phyloP scores from a whole-genome alignment of 2,329 filamentous ascomycete genomes.

The Ploettnerulaceae sp. region DNA sequence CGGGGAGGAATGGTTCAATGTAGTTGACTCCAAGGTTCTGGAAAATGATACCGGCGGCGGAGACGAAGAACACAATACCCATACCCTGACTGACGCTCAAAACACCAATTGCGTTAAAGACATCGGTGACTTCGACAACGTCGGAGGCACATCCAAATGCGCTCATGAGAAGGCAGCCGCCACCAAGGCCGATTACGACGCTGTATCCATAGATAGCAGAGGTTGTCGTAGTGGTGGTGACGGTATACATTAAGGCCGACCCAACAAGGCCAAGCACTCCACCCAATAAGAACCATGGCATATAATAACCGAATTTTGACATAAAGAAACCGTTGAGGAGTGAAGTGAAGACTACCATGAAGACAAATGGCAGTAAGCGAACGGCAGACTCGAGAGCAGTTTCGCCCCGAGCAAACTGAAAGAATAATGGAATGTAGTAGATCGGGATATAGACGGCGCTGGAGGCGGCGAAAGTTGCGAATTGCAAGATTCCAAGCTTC shows the following conservation, averaged over 20 bases:
- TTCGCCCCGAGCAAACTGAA: conserved; percentile 40
- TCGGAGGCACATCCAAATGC: no score
- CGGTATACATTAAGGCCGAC: conserved; percentile 27
- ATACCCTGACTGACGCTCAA: no score
- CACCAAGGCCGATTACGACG: conserved; percentile 38
- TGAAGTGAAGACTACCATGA: conserved; percentile 26
- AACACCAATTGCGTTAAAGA: no score
- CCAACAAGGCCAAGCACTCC: conserved; percentile 20
- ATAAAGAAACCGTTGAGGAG: conserved; percentile 30
- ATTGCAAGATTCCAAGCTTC: background rate
- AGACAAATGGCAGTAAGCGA: conserved; percentile 33
- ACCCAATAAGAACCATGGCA: conserved; percentile 2
- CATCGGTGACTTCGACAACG: no score
- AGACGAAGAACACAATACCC: no score
- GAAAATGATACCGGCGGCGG: no score
- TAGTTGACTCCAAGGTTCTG: no score
- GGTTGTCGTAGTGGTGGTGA: conserved; percentile 23
- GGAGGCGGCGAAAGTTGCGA: conserved; percentile 21
- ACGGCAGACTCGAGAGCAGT: conserved; percentile 34
- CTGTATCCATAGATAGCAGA: conserved; percentile 33
- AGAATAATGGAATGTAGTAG: conserved; percentile 44
- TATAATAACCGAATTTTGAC: conserved; percentile 33
- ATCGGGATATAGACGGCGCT: conserved; percentile 38
- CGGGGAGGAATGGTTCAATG: no score
- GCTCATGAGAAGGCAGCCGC: no score